phyloP scores from a whole-genome alignment of 305 asterid species.

The Ajuga reptans region DNA sequence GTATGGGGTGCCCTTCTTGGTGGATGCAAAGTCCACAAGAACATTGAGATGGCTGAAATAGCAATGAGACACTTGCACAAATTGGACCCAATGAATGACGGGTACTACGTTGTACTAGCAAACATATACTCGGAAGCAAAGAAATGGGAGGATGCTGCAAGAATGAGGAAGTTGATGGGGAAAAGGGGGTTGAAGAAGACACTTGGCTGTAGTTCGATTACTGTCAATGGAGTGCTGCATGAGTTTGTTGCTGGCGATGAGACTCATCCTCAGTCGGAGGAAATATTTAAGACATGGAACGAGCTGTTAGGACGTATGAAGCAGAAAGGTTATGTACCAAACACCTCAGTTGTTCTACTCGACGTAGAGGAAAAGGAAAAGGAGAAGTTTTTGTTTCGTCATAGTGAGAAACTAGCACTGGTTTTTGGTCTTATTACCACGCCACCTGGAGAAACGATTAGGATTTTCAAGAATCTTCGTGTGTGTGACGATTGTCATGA shows the following conservation, averaged over 20 bases:
- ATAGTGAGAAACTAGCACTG: conserved; percentile 51
- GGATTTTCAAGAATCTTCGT: conserved; percentile 50
- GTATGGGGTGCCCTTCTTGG: conserved; percentile 80
- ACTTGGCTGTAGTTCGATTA: conserved; percentile 45
- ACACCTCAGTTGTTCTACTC: conserved; percentile 40
- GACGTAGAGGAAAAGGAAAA: conserved; percentile 46
- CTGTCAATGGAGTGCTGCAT: conserved; percentile 36
- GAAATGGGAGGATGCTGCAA: conserved; percentile 47
- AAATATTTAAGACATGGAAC: conserved; percentile 35
- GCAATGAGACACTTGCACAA: conserved; percentile 38
- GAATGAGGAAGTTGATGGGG: conserved; percentile 42
- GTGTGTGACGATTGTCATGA: conserved; percentile 57
- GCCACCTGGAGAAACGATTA: conserved; percentile 37
- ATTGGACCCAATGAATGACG: conserved; percentile 45
- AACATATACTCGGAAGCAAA: conserved; percentile 50
- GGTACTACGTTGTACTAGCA: conserved; percentile 49
- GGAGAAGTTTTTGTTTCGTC: conserved; percentile 38
- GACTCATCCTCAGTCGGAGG: conserved; percentile 37
- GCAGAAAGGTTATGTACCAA: conserved; percentile 44
- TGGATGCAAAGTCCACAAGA: conserved; percentile 60
- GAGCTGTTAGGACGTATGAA: conserved; percentile 29
- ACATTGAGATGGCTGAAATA: conserved; percentile 50
- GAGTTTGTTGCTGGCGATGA: conserved; percentile 59
- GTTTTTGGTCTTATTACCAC: conserved; percentile 38
- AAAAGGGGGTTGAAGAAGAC: conserved; percentile 43